These are phyloP conservation scores for Haplographium delicatum DNA, from an alignment of 495 filamentous ascomycete genomes.

Conservation along the genomic window DNA sequence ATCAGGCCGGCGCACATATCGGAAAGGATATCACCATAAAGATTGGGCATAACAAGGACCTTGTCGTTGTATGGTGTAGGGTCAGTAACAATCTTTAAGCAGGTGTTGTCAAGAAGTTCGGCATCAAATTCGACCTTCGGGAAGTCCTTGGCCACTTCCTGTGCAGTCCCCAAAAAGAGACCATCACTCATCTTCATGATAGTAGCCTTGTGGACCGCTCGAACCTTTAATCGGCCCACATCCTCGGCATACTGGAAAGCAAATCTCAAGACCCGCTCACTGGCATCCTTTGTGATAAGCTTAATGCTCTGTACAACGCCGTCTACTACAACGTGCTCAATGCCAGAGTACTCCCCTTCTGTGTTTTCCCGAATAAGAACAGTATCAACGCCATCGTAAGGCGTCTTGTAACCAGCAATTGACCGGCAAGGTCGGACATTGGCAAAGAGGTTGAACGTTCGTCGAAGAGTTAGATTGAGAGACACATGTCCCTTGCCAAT, in stretches of 20 bases:
- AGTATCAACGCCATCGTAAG: conserved; percentile 96
- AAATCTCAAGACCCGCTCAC: conserved; percentile 89
- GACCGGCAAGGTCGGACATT: conserved; percentile 97
- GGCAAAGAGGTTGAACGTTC: conserved; percentile 99
- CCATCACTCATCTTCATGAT: conserved; percentile 99
- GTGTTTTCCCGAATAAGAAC: conserved; percentile 99
- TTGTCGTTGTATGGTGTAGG: conserved; percentile 96
- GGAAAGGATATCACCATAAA: conserved; percentile 98
- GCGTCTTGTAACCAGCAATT: conserved; percentile 94
- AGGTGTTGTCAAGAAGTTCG: conserved; percentile 97
- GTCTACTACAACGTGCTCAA: conserved; percentile 97
- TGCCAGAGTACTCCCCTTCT: conserved; percentile 98
- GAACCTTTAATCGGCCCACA: conserved; percentile 90
- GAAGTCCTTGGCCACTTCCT: conserved; percentile 86
- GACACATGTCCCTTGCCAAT: conserved; percentile 99
- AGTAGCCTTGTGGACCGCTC: conserved; percentile 97
- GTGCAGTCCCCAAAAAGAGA: conserved; percentile 85
- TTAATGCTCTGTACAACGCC: conserved; percentile 99
- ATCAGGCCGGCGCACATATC: conserved; percentile 99
- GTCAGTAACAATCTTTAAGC: conserved; percentile 95
- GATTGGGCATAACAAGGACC: conserved; percentile 98
- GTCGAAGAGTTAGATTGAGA: conserved; percentile 94
- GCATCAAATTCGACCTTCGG: conserved; percentile 91
- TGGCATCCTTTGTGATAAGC: conserved; percentile 91
- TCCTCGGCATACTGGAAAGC: conserved; percentile 96